Conservation (phyloP, 495 filamentous ascomycete genomes). For the Penicilliopsis zonata region DNA sequence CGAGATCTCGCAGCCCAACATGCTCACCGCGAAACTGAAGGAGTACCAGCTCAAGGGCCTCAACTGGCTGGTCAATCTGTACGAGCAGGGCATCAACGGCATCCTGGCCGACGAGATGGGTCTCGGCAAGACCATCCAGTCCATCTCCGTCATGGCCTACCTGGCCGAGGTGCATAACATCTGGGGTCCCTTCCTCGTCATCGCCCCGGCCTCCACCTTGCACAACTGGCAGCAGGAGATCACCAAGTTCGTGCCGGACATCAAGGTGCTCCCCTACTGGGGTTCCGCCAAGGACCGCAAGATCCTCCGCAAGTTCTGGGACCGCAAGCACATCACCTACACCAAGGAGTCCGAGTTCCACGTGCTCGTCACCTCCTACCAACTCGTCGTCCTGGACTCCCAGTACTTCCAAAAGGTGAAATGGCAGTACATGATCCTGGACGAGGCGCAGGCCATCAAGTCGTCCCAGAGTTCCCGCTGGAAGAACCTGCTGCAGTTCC, state of each 20-base stretch:
- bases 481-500: slow-evolving; percentile 90
- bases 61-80: slow-evolving; percentile 97
- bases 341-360: slow-evolving; percentile 88
- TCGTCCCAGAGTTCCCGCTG: slow-evolving; percentile 91
- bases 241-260: slow-evolving; percentile 76
- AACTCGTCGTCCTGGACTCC: slow-evolving; percentile 89
- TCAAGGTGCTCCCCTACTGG: slow-evolving; percentile 97
- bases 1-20: slow-evolving; percentile 86
- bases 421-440: slow-evolving; percentile 99
- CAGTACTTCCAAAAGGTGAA: slow-evolving; percentile 97
- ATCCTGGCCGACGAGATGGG: slow-evolving; percentile 99
- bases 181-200: slow-evolving; percentile 96
- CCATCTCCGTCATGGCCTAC: slow-evolving; percentile 98
- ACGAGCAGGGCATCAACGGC: slow-evolving; percentile 99
- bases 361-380: slow-evolving; percentile 92
- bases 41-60: slow-evolving; percentile 98
- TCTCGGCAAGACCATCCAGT: slow-evolving; percentile 97
- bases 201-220: slow-evolving; percentile 88
- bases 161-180: slow-evolving; percentile 94
- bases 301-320: slow-evolving; percentile 96
- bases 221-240: slow-evolving; percentile 99
- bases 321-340: slow-evolving; percentile 93
- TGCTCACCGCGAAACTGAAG: slow-evolving; percentile 88
- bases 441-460: slow-evolving; percentile 98
- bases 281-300: slow-evolving; percentile 90